A percentile compares a stretch with the other conserved stretches of the same genome.
Evolutionary conservation across 2,329 filamentous ascomycete genomes (phyloP).

Genomic region (Thermoascus crustaceus): DNA sequence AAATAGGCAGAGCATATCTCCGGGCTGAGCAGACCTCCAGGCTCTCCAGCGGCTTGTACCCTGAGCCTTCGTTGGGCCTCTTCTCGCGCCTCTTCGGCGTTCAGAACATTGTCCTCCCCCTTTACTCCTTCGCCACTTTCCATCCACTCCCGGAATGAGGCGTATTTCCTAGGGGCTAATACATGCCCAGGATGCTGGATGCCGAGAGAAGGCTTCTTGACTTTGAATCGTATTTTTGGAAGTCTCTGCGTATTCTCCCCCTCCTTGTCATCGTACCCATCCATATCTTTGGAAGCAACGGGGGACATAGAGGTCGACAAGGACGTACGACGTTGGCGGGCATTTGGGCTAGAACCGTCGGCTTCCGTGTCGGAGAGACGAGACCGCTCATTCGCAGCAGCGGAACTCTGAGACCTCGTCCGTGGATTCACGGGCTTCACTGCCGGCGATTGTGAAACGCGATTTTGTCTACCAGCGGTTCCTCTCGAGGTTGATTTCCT

Average conservation of each 20-base stretch:
- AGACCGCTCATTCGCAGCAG: constrained; percentile 11
- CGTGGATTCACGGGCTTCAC: constrained; percentile 19
- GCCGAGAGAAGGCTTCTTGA: constrained; percentile 43
- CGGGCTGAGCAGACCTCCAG: constrained; percentile 65
- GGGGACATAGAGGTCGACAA: constrained; percentile 15
- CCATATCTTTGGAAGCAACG: constrained; percentile 4
- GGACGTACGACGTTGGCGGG: constrained; percentile 20
- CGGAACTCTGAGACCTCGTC: constrained; percentile 23
- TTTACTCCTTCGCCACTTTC: constrained; percentile 41
- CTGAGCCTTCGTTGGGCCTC: constrained; percentile 64
- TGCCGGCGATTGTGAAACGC: constrained; percentile 20
- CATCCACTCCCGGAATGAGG: constrained; percentile 59
- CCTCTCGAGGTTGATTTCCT: constrained; percentile 17
- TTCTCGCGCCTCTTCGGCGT: constrained; percentile 53
- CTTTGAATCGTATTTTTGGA: constrained; percentile 38
- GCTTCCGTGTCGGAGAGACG: constrained; percentile 12
- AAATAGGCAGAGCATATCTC: constrained; percentile 64
- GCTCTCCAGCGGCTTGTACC: constrained; percentile 63
- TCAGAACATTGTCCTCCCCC: constrained; percentile 38
- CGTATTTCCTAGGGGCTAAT: constrained; percentile 36
- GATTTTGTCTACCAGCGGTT: constrained; percentile 13
- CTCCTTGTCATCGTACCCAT: constrained; percentile 12
- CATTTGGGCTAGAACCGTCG: constrained; percentile 18
- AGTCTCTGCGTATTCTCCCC: constrained; percentile 18
- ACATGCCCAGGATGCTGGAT: constrained; percentile 47